A percentile compares a stretch with the other conserved stretches of the same genome.
Conservation (phyloP, 352 stramenopile genomes). For the Halophytophthora polymorphica region DNA sequence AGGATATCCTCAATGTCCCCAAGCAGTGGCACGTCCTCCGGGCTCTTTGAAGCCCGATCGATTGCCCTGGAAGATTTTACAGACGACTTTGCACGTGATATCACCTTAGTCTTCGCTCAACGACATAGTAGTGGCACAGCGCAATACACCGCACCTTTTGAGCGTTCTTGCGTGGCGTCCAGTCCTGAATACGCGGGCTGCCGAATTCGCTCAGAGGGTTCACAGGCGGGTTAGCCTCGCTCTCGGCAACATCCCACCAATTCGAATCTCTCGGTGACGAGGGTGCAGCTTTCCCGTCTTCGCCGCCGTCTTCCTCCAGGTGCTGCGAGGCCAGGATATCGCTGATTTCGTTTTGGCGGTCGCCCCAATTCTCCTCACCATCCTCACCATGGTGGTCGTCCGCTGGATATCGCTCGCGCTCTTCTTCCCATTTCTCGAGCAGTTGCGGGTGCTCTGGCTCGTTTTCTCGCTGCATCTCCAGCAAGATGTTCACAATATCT, state of each 20-base stretch:
- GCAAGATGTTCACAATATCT: constrained; percentile 43
- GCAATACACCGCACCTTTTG: constrained; percentile 25
- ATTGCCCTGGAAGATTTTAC: constrained; percentile 12
- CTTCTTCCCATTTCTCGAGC: constrained; percentile 13
- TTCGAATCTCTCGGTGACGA: constrained; percentile 10
- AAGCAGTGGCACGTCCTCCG: constrained; percentile 40
- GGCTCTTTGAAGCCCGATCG: constrained; percentile 11
- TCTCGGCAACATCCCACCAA: constrained; percentile 60
- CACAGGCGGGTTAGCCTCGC: constrained; percentile 17
- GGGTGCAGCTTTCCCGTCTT: constrained; percentile 1
- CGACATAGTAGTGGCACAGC: neutral
- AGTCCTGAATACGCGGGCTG: constrained; percentile 34
- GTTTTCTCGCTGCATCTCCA: constrained; percentile 44
- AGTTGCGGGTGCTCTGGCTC: neutral
- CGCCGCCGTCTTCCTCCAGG: constrained; percentile 18
- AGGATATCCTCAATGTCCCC: constrained; percentile 67
- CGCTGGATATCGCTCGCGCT: constrained; percentile 13
- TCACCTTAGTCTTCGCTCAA: too few relatives aligned
- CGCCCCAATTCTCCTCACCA: constrained; percentile 18
- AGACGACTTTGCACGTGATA: constrained; percentile 18
- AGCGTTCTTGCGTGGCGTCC: constrained; percentile 10
- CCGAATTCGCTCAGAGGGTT: constrained; percentile 50
- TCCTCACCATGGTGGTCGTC: constrained; percentile 21
- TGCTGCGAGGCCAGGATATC: constrained; percentile 71
- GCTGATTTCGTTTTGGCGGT: constrained; percentile 43